Evolutionary conservation across 306 rosid species (phyloP).

Genomic region (Citrullus amarus): DNA sequence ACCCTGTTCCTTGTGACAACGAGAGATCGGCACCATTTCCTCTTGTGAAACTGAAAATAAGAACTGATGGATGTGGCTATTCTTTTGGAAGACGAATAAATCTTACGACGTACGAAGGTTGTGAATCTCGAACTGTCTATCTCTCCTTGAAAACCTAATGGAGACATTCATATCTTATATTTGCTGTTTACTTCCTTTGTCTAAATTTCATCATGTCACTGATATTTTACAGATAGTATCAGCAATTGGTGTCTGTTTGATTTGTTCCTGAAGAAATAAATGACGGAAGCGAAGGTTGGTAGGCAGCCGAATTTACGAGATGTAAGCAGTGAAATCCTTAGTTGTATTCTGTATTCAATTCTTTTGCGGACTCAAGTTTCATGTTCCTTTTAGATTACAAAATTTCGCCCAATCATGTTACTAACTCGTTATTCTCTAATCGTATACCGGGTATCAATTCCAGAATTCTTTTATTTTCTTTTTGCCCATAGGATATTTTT

Average conservation of each 20-base stretch:
- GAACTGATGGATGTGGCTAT: neutral
- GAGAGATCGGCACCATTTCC: neutral
- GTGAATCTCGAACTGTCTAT: neutral
- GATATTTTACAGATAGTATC: neutral
- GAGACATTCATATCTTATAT: neutral
- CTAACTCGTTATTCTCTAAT: neutral
- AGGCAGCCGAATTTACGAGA: constrained; percentile 2
- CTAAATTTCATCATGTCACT: neutral
- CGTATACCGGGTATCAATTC: neutral
- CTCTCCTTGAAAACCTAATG: neutral
- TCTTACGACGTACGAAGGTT: neutral
- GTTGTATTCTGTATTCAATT: neutral
- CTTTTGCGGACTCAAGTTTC: neutral
- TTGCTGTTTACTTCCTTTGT: neutral
- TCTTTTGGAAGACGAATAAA: neutral
- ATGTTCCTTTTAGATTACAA: neutral
- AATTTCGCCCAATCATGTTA: neutral
- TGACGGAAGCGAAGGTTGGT: neutral
- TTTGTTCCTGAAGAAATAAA: neutral
- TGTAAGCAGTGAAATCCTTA: constrained; percentile 6
- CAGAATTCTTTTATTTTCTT: neutral
- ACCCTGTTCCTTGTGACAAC: neutral
- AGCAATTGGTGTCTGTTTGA: neutral
- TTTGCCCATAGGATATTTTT: neutral
- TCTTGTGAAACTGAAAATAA: neutral